Base-by-base conservation (phyloP, 2,329 filamentous ascomycete genomes). In the Aureobasidium uvarum region DNA sequence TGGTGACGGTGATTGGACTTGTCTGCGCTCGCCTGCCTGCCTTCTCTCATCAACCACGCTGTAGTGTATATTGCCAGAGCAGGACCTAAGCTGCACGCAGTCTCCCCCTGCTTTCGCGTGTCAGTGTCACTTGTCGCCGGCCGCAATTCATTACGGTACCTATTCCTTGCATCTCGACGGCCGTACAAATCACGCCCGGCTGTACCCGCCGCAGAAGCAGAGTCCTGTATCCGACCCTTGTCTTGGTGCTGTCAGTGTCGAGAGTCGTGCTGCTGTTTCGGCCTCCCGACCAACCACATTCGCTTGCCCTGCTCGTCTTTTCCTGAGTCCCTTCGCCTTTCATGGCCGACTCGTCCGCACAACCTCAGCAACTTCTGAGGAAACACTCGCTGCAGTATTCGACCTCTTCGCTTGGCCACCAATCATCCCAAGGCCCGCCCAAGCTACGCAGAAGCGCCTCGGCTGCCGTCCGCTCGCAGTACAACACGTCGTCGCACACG, bases 401-500 rank as follows among this genome's bases (percentile, higher is more conserved):
- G 38, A 33, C 60, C 38, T 36, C 45, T 3, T 39, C 43, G 43
- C 43, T 60, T 46, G 41, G 18, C 43, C 39, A 60, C 45, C 58
- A 62, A 51, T 62, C 58, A 45, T 50, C 58, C 33, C 58, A 64
- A 50, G 41, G 41, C 28, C 52, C 41, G 38, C 50, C 38, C 48
- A 58, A 56, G 43, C 45, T 65, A 33, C 41, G 52, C 41, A 46
- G 65, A 38, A 60, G 56, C 33, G 56, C 65, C 39, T 66, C 65
- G 36, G 58, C 59, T 45, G 56, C 65, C 41, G 56, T 66, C 58
- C 64, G 64, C 56, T 55, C 48, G 2, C 65, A 55, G 46, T 66
- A 66, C 65, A 62, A 39, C 23, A 45, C 58, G 65, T 50, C 51
- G 63, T 50, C 51, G 63, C 41, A 65, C 63, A 65, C 63, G 51